Percentiles rank a stretch among this genome's conserved stretches.
These are phyloP conservation scores for Dothideomycetes sp. DNA, from an alignment of 2,329 filamentous ascomycete species.

Conservation along the genomic window DNA sequence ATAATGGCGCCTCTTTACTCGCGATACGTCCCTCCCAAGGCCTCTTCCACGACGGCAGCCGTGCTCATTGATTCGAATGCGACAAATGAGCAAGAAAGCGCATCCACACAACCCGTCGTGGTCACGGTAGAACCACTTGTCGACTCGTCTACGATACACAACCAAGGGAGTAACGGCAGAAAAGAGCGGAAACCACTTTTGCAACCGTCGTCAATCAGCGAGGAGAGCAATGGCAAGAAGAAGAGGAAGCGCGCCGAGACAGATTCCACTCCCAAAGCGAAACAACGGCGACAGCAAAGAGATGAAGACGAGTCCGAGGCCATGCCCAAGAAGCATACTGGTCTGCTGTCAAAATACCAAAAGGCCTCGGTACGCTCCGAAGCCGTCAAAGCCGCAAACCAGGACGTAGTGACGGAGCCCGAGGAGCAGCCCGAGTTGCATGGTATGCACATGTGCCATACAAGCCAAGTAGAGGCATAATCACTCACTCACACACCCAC, in stretches of 20 bases:
- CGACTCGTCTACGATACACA: neutral
- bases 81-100: no score
- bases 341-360: slow-evolving; percentile 38
- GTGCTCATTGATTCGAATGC: no score
- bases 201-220: slow-evolving; percentile 3
- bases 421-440: slow-evolving; percentile 41
- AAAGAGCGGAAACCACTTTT: slow-evolving; percentile 7
- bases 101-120: slow-evolving; percentile 4
- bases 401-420: slow-evolving; percentile 19
- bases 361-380: slow-evolving; percentile 22
- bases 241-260: slow-evolving; percentile 25
- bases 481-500: neutral
- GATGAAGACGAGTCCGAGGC: slow-evolving; percentile 25
- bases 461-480: neutral
- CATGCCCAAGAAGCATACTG: slow-evolving; percentile 24
- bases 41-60: slow-evolving; percentile 11
- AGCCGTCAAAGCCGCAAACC: slow-evolving; percentile 14
- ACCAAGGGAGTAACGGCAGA: neutral
- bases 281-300: neutral
- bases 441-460: slow-evolving; percentile 22
- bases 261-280: slow-evolving; percentile 19
- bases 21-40: slow-evolving; percentile 37
- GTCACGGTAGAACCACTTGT: neutral
- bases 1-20: slow-evolving; percentile 37
- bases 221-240: slow-evolving; percentile 12